Base-by-base conservation (phyloP, 495 filamentous ascomycete genomes). In the Aspergillus sclerotiicarbonarius region DNA sequence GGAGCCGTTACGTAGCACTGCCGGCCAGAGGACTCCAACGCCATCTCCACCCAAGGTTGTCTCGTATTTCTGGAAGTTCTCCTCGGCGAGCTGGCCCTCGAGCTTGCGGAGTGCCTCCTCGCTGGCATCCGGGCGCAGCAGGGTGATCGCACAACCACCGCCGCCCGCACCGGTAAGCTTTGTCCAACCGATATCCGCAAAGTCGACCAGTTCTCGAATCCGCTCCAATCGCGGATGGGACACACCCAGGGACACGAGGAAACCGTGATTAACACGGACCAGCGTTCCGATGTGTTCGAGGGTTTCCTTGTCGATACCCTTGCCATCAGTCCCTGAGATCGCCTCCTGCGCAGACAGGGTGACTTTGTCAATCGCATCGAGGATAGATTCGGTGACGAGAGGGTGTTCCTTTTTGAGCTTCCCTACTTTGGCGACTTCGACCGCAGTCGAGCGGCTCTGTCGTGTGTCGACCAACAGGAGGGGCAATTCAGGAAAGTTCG, bases 131-230 rank as follows among this genome's bases (percentile, higher is more conserved):
- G 91, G 90, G 56, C 86, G 89, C 39, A 98, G 77, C 6, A 98
- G 73, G 4, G 92, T 94, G 63, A 98, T 97, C 1, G 92, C 91
- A 70, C 94, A 96, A 1, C 94, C 94, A 39, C 94, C 94, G 5
- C 93, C 94, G 12, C 94, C 94, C 6, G 92, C 94, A 55, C 94
- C 94, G 1, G 94, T 98, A 48, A 98, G 81, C 68, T 98, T 98
- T 6, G 94, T 95, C 91, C 91, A 97, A 32, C 94, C 94, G 54
- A 96, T 87, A n/a, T 90, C 87, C 32, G 89, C 81, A 57, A 89
- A 84, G 62, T 97, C 93, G 49, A 97, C 90, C 16, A 98, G 78
- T 73, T 96, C 93, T 20, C 94, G 82, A 62, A 98, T 89, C 6
- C 93, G 86, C 72, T 98, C 94, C 49, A 98, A 80, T 33, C 89